Evolutionary conservation across 2,329 filamentous ascomycete species (phyloP).

Genomic region (Ophiostoma novo-ulmi): DNA sequence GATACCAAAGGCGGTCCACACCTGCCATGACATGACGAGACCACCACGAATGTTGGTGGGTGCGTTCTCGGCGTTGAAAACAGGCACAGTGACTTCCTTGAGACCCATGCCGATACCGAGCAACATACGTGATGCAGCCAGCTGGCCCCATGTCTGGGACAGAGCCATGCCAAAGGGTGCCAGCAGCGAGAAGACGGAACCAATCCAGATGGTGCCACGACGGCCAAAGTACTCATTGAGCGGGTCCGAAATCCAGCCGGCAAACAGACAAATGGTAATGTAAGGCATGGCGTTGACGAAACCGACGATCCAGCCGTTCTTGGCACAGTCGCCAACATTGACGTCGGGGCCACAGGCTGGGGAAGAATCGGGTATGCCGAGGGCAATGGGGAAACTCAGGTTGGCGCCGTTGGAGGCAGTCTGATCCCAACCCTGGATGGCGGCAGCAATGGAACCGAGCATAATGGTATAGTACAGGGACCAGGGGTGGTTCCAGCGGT

Average conservation of each 20-base stretch:
- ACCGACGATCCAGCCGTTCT: constrained; percentile 57
- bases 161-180: constrained; percentile 65
- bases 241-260: constrained; percentile 60
- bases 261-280: constrained; percentile 37
- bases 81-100: constrained; percentile 61
- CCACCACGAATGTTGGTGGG: constrained; percentile 66
- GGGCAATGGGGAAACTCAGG: constrained; percentile 53
- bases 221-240: constrained; percentile 44
- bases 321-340: constrained; percentile 37
- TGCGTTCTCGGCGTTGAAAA: constrained; percentile 70
- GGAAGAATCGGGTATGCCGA: constrained; percentile 41
- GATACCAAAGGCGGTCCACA: constrained; percentile 46
- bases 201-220: constrained; percentile 63
- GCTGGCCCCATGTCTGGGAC: constrained; percentile 64
- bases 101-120: constrained; percentile 74
- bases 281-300: constrained; percentile 51
- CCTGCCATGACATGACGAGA: constrained; percentile 73
- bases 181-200: constrained; percentile 66
- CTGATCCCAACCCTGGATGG: constrained; percentile 64
- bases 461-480: constrained; percentile 62
- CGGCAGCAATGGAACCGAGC: constrained; percentile 63
- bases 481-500: constrained; percentile 62
- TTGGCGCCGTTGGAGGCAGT: constrained; percentile 61
- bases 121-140: constrained; percentile 62
- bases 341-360: constrained; percentile 34